Base-by-base conservation (phyloP, 495 filamentous ascomycete genomes). In the Polyplosphaeria fusca region DNA sequence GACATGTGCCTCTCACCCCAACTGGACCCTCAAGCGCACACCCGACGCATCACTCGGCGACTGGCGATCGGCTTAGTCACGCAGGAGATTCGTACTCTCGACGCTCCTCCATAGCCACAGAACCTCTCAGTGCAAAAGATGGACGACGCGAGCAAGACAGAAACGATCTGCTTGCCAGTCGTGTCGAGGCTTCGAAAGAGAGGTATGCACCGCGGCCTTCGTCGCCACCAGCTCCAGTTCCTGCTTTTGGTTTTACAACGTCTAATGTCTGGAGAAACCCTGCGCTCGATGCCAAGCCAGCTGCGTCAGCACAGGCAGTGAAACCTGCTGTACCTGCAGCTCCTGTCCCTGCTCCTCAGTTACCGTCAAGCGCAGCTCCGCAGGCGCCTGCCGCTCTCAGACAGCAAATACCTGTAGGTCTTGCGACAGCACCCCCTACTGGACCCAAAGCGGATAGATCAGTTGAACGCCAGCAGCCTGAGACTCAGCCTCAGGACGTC, bases 151-250 rank as follows among this genome's bases (percentile, higher is more conserved):
- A 82, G 24, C 42, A 66, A 12, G 73, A 75, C 22, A 72, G 74
- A 14, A 54, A 67, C 3, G 77, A 80, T 13, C 49, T 67, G 19
- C 51, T 67, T 5, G 52, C 69, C 5, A 60, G 71, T 20, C 75
- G 74, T 24, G 60, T 63, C 19, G 79, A 79, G 58, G 56, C 65
- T 4, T 56, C 66, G 12, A 73, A 72, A 60, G 77, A 79, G 24
- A 51, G 62, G 13, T 65, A 71, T 47, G 69, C 61, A 26, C 64
- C 69, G 18, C 69, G 61, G 48, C 52, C 62, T 47, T 73, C 76
- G 54, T 77, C 87, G 19, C 85, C 89, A 11, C 89, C 88, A 16
- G 87, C 88, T n/a, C 85, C 86, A 27, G 89, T 67, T 26, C 64
- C 64, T 2, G 60, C 64, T 13, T 67, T 94, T 74, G 87, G 87